Evolutionary conservation across 306 rosid species (phyloP).

Genomic region (Boehmeria nivea): DNA sequence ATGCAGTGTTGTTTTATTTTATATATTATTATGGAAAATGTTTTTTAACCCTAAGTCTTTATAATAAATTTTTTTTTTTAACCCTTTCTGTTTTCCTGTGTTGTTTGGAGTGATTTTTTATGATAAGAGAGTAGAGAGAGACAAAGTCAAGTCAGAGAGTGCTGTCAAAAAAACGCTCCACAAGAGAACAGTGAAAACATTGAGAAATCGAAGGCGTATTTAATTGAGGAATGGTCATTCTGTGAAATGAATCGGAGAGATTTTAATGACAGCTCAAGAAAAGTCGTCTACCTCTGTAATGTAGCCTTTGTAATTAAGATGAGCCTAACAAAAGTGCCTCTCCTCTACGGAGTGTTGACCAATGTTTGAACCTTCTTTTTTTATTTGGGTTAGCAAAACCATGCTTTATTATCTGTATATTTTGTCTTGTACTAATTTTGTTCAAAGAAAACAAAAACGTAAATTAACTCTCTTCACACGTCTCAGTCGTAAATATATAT

Average conservation of each 20-base stretch:
- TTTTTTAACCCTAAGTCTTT: not conserved
- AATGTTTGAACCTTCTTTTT: not conserved
- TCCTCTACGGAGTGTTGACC: conserved; percentile 1
- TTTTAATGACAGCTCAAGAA: conserved; percentile 13
- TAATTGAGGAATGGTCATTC: conserved; percentile 18
- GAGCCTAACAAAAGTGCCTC: not conserved
- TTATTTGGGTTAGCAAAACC: not conserved
- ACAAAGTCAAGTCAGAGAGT: not conserved
- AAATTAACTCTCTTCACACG: too few relatives aligned
- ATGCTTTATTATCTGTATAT: too few relatives aligned
- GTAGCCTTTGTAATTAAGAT: conserved; percentile 13
- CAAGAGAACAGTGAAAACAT: conserved; percentile 15
- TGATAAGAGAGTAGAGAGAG: not conserved
- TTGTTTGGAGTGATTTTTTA: not conserved
- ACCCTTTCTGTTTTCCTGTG: not conserved
- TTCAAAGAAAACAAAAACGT: not conserved
- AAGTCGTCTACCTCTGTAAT: conserved; percentile 4
- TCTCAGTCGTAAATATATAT: too few relatives aligned
- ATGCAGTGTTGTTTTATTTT: not conserved
- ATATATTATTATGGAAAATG: not conserved
- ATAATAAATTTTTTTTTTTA: not conserved
- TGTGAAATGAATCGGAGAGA: conserved; percentile 2
- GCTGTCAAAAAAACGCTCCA: conserved; percentile 7
- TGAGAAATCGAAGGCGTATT: not conserved
- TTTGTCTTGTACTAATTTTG: not conserved